A percentile compares a stretch with the other conserved stretches of the same genome.
Evolutionary conservation across 192 early-diverging fungal species (phyloP).

Genomic region (Backusella circina): DNA sequence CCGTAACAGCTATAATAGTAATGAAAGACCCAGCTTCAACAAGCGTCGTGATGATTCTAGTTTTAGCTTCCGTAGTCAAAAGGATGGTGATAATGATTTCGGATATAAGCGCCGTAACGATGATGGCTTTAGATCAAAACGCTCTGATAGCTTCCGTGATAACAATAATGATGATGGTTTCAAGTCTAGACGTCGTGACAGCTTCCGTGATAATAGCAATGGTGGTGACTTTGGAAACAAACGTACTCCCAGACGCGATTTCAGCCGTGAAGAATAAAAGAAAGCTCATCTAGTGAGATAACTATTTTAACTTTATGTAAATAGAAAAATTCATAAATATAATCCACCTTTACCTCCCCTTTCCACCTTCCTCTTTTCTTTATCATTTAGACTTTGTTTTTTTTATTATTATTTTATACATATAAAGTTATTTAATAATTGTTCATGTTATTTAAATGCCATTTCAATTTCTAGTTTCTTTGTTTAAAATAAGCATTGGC

Average conservation of each 20-base stretch:
- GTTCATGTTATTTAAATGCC: background rate
- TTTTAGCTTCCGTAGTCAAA: background rate
- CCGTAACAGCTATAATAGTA: background rate
- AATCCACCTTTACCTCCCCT: background rate
- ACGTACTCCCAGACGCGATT: background rate
- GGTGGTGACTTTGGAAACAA: background rate
- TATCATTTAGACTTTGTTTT: slow-evolving; percentile 1
- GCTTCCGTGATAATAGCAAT: too few relatives aligned
- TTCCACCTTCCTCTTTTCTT: background rate
- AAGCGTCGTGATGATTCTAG: background rate
- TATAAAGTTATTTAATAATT: background rate
- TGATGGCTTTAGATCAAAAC: background rate
- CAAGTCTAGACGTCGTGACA: background rate
- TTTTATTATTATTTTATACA: background rate
- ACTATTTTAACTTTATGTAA: slow-evolving; percentile 3
- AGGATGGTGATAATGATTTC: background rate
- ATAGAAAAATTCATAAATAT: background rate
- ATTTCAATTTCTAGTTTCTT: background rate
- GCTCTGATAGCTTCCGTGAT: background rate
- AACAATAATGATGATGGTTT: background rate
- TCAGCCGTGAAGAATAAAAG: background rate
- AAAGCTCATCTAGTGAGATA: background rate
- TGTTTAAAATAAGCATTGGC: slow-evolving; percentile 42
- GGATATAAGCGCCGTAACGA: background rate
- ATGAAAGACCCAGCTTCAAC: background rate